Base-by-base conservation (phyloP, 352 stramenopile genomes). In the Phytophthora pini region DNA sequence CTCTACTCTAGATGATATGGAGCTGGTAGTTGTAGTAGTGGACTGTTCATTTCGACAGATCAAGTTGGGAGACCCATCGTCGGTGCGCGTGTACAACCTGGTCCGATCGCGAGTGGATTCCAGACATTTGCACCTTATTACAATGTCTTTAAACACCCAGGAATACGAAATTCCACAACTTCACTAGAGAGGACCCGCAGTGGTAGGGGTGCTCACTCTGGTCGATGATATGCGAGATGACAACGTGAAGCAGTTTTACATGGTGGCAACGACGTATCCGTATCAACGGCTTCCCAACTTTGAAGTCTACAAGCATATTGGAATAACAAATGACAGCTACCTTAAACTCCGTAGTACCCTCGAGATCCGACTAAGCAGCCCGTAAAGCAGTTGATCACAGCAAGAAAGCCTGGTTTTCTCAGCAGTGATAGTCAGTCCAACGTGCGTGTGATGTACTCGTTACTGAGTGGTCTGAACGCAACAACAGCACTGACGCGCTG, bases 11-110 rank as follows among this genome's bases (percentile, higher is more conserved):
- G 20, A n/a, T 0, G 56, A 74, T 1, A 41, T 58, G 0, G 77
- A 85, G 56, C 65, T 85, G 5, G 59, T 85, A 17, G 34, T 68
- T 8, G 56, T 76, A 0, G 54, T 85, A 0, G 68, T 82, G 1
- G 77, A 85, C 49, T 85, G 77, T 50, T 85, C 17, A 13, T 59
- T 2, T 20, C 61, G 36, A 43, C 36, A 43, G 36, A 43, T 43
- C 17, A 43, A 41, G 15, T 4, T 43, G 4, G 36, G 32, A 3
- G 51, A 59, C 46, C 26, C 31, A 7, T 51, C 60, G 3, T 17
- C 7, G 0, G 56, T 57, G 2, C 17, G 17, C 17, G 17, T 17
- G 17, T 17, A 17, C 17, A 17, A 17, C 17, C 17, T 17, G 17
- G 17, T 17, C 17, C 17, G 17, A 17, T 17, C 17, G 17, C 45